Evolutionary conservation across 371 early-diverging fungal species (phyloP).

Genomic region (Apophysomyces elegans): DNA sequence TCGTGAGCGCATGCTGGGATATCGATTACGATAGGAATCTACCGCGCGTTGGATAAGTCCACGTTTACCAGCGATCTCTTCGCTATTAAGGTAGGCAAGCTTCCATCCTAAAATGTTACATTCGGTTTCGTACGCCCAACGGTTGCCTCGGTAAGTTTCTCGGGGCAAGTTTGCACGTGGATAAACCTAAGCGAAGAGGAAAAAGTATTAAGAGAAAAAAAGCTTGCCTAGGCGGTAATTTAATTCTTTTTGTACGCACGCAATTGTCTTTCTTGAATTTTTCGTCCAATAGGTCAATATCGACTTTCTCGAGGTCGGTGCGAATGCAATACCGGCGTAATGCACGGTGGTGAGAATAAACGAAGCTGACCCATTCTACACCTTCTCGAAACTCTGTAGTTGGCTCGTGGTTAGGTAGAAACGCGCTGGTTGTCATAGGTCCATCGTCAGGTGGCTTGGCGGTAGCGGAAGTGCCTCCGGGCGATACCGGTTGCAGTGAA

Average conservation of each 20-base stretch:
- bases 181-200: slow-evolving; percentile 37
- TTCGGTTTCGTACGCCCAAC: slow-evolving; percentile 91
- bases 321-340: slow-evolving; percentile 75
- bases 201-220: slow-evolving; percentile 16
- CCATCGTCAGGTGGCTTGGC: slow-evolving; percentile 13
- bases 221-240: slow-evolving; percentile 3
- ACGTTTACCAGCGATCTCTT: slow-evolving; percentile 82
- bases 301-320: slow-evolving; percentile 82
- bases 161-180: slow-evolving; percentile 46
- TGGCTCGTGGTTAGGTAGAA: slow-evolving; percentile 36
- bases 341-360: slow-evolving; percentile 68
- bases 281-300: slow-evolving; percentile 65
- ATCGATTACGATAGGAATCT: slow-evolving; percentile 90
- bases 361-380: slow-evolving; percentile 75
- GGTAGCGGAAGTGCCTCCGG: slow-evolving; percentile 6
- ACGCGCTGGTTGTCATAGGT: not conserved
- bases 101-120: slow-evolving; percentile 88
- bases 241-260: slow-evolving; percentile 47
- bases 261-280: slow-evolving; percentile 83
- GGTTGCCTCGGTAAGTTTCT: slow-evolving; percentile 77
- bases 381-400: slow-evolving; percentile 58
- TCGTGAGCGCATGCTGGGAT: slow-evolving; percentile 80
- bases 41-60: slow-evolving; percentile 96
- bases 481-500: slow-evolving; percentile 12
- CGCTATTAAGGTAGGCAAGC: slow-evolving; percentile 84